Base-by-base conservation (phyloP, 2,329 filamentous ascomycete genomes). In the Paecilomyces niveus region DNA sequence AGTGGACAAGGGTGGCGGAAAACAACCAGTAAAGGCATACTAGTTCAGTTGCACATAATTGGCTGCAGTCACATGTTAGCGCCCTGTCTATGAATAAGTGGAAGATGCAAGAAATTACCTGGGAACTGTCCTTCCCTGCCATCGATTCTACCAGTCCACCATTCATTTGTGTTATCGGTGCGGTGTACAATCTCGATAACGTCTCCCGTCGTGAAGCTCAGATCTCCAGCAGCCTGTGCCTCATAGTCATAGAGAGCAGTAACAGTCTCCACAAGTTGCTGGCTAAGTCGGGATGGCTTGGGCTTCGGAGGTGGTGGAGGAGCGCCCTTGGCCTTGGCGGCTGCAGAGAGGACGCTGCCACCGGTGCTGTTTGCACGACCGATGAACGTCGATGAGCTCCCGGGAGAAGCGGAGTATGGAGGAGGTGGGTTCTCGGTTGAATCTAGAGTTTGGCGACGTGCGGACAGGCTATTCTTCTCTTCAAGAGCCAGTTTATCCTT, bases 241-340 rank as follows among this genome's bases (percentile, higher is more conserved):
- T 96, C 90, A 70, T 96, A 99, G 70, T 97, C 94, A 74, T 97
- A 99, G 61, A 99, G 76, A 7, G 94, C 94, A 2, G 92, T 97
- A 33, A 89, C 92, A 0, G 84, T 92, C 74, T 97, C 92, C 0
- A 83, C 83, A 0, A 88, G 85, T 15, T 78, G 81, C 2, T 81
- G 86, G 64, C 82, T 87, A 53, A 97, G 79, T 57, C 86, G 81
- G 53, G 83, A 87, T 2, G 92, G 92, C 79, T 96, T 90, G n/a
- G 89, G 82, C 69, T 85, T 94, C 1, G 92, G 90, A 64, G 91
- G 89, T 57, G 85, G 85, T 56, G 82, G 82, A 39, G 84, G 81
- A 49, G 80, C 79, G 3, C 39, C 39, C 69, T 89, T 89, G 35
- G 87, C 83, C 79, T 92, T 94, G 56, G 85, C 81, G 61, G 80